phyloP scores from a whole-genome alignment of 352 stramenopile genomes.

The Aphanomyces invadans region DNA sequence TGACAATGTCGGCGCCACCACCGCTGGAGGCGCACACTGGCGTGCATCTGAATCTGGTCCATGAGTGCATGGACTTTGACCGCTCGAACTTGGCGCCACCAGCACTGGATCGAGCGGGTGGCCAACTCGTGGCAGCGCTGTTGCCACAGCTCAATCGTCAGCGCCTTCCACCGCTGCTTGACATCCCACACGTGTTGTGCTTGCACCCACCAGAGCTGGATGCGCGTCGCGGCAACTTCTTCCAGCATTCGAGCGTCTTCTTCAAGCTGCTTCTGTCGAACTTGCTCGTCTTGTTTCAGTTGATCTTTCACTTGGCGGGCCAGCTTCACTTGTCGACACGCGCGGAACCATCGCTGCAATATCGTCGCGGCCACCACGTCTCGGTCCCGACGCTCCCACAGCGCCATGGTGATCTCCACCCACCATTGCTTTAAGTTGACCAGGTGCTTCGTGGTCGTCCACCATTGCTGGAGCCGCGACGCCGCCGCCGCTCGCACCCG shows the following conservation, averaged over 20 bases:
- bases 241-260: background rate
- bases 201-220: slow-evolving; percentile 23
- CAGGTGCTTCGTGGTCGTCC: background rate
- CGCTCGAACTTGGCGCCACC: background rate
- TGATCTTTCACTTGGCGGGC: background rate
- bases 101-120: background rate
- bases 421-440: slow-evolving; percentile 2
- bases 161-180: background rate
- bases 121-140: background rate
- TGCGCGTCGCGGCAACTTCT: background rate
- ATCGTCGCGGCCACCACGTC: slow-evolving; percentile 4
- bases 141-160: background rate
- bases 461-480: slow-evolving; percentile 18
- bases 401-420: slow-evolving; percentile 2
- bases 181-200: background rate
- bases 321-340: background rate
- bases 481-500: background rate
- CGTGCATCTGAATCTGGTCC: background rate
- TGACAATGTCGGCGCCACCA: background rate
- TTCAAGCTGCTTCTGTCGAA: background rate
- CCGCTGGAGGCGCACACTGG: background rate
- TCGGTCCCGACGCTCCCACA: background rate
- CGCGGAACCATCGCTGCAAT: slow-evolving; percentile 2
- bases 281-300: background rate
- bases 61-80: background rate